Evolutionary conservation across 2,329 filamentous ascomycete species (phyloP), one percentile per base, ranked within the genome.

Genomic region (Cladophialophora chaetospira): DNA sequence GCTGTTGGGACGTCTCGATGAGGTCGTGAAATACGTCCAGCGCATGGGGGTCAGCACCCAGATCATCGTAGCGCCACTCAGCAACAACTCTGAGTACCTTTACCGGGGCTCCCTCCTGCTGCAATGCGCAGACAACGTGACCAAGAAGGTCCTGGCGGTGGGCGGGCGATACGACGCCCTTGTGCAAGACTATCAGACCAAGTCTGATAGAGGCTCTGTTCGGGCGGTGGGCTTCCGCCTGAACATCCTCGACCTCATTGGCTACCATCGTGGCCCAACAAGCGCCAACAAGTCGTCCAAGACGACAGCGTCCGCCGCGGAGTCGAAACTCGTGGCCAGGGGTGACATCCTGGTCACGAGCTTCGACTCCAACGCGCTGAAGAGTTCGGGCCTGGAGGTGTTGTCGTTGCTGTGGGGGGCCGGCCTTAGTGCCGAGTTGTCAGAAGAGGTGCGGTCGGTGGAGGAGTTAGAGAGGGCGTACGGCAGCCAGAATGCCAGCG

Each of bases 81-180:
- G 87, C 68, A 95, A 89, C 71, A 83, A 95, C 67, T 96, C 96
- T 68, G 92, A 97, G 69, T 88, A 87, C 55, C 97, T 97, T 70
- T 99, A 94, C 71, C 79, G 83, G 15, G 88, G 88, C 1, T 92
- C 92, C 5, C 79, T 97, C 25, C 78, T 97, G 40, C 97, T 99
- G 70, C 89, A 95, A 60, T 97, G 91, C 67, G 76, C 97, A 2
- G 93, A 97, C 70, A 86, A 83, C 60, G 95, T 91, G 70, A 83
- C 87, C 60, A 86, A 83, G 58, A 77, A 79, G 65, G 88, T 94
- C 65, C 89, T 97, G 0, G 94, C 93, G 4, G 94, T 92, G 28
- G 94, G 95, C 48, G 94, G 94, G 2, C 85, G 94, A 46, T 99
- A 99, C 70, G 95, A 99, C 70, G 85, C 85, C 45, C 77, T 99